Conservation (phyloP, 352 stramenopile species). For the Globisporangium paddicum region DNA sequence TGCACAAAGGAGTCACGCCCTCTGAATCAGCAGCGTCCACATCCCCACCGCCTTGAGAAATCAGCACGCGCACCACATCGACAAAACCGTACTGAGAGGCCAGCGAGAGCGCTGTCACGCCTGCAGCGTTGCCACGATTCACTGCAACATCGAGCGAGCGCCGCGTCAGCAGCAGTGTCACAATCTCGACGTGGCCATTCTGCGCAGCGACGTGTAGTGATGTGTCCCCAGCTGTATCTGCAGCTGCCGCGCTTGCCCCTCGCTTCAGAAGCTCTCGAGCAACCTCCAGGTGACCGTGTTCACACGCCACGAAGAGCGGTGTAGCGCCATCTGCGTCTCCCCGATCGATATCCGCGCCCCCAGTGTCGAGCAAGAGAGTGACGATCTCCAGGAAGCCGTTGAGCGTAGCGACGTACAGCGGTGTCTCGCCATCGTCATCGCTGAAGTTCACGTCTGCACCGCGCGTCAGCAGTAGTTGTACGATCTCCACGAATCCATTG, state of each 20-base stretch:
- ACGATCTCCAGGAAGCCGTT: conserved; percentile 8
- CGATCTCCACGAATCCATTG: conserved; percentile 1
- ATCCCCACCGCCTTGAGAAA: not conserved
- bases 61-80: not conserved
- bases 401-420: conserved; percentile 5
- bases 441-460: conserved; percentile 6
- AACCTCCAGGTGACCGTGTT: not conserved
- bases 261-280: not conserved
- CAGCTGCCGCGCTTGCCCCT: not conserved
- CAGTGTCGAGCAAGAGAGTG: not conserved
- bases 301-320: conserved; percentile 1
- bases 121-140: not conserved
- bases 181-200: not conserved
- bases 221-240: not conserved
- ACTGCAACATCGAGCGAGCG: not conserved
- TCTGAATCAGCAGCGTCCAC: not conserved
- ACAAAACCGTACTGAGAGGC: not conserved
- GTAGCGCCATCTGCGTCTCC: conserved; percentile 29
- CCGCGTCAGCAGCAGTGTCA: not conserved
- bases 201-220: not conserved
- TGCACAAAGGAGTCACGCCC: not conserved
- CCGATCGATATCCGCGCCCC: conserved; percentile 13
- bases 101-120: not conserved
- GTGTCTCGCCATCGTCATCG: conserved; percentile 3
- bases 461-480: not conserved